Percentiles rank a stretch among this genome's conserved stretches.
Evolutionary conservation across 129 eudicot genomes (phyloP).

Genomic region (Tagetes erecta): DNA sequence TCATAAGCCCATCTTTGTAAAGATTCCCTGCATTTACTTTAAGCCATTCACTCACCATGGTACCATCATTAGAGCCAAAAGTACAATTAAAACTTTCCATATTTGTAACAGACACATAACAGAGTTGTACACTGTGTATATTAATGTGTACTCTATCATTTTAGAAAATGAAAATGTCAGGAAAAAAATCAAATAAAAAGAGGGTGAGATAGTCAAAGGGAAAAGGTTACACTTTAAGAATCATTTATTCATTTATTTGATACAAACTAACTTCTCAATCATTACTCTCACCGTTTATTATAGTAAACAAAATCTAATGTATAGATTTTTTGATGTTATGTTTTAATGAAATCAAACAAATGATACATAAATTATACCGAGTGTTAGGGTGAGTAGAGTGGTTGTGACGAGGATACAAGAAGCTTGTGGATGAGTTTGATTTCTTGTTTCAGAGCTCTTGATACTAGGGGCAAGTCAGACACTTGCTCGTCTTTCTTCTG

Average conservation of each 20-base stretch:
- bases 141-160: neutral
- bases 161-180: conserved; percentile 17
- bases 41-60: conserved; percentile 23
- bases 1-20: conserved; percentile 28
- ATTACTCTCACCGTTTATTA: conserved; percentile 15
- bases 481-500: too few relatives aligned
- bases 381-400: too few relatives aligned
- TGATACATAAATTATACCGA: too few relatives aligned
- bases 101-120: conserved; percentile 21
- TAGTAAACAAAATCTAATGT: neutral
- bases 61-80: conserved; percentile 21
- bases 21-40: conserved; percentile 39
- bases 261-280: conserved; percentile 30
- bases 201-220: conserved; percentile 22
- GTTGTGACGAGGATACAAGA: too few relatives aligned
- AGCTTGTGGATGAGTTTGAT: too few relatives aligned
- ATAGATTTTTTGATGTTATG: neutral
- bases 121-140: conserved; percentile 21
- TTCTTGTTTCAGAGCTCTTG: too few relatives aligned
- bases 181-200: conserved; percentile 22
- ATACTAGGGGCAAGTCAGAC: too few relatives aligned
- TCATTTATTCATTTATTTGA: conserved; percentile 29
- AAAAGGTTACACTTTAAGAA: conserved; percentile 22
- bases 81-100: conserved; percentile 15
- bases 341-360: neutral